A percentile compares a stretch with the other conserved stretches of the same genome.
Evolutionary conservation across 2,329 filamentous ascomycete species (phyloP).

Genomic region (Aspergillus sp.): DNA sequence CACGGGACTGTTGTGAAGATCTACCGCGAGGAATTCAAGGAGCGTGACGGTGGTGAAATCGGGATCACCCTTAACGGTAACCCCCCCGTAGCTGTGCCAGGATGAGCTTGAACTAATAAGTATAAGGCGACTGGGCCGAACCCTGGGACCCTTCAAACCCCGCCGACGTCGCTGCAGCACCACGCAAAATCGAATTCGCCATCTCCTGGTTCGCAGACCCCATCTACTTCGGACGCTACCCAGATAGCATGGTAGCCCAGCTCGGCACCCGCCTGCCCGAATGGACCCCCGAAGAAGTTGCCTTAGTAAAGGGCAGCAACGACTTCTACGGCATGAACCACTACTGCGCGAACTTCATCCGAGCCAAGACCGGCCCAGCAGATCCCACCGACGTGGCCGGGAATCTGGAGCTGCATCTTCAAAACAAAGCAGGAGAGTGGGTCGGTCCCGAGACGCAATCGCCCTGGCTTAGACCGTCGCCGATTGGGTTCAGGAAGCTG

Average conservation of each 20-base stretch:
- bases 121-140: constrained; percentile 69
- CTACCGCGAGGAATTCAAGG: constrained; percentile 80
- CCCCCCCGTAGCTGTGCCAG: no score
- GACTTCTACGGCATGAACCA: constrained; percentile 96
- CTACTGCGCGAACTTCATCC: constrained; percentile 87
- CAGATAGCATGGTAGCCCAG: constrained; percentile 78
- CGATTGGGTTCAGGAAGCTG: constrained; percentile 73
- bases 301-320: constrained; percentile 79
- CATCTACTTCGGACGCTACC: constrained; percentile 81
- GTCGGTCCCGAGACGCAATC: constrained; percentile 83
- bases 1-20: constrained; percentile 79
- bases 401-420: constrained; percentile 70
- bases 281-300: constrained; percentile 70
- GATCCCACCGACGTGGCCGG: constrained; percentile 69
- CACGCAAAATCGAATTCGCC: constrained; percentile 82
- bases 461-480: constrained; percentile 74
- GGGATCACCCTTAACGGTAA: constrained; percentile 82
- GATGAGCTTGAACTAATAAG: neutral
- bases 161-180: constrained; percentile 70
- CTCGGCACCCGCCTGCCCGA: constrained; percentile 73
- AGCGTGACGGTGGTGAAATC: constrained; percentile 70
- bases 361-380: constrained; percentile 63
- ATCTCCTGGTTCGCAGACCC: constrained; percentile 89
- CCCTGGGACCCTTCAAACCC: constrained; percentile 80
- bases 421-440: constrained; percentile 68